These are phyloP conservation scores for Coemansia sp. DNA, from an alignment of 192 early-diverging fungal genomes.

Conservation along the genomic window DNA sequence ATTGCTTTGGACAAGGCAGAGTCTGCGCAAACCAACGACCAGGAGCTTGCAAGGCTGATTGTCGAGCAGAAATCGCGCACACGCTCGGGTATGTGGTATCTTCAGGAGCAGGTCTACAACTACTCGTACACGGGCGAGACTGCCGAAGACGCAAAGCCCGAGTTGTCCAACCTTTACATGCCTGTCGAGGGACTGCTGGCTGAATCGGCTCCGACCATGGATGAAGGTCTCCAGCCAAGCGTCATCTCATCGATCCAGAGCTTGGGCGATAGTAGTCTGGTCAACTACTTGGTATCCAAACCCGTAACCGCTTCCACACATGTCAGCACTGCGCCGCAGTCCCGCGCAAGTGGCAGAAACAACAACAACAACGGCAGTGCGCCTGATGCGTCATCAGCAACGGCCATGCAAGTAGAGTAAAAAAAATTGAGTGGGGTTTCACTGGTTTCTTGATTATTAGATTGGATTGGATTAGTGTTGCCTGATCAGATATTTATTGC, in stretches of 20 bases:
- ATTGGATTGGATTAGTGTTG: too few relatives aligned
- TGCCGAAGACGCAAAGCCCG: slow-evolving; percentile 28
- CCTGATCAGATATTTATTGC: too few relatives aligned
- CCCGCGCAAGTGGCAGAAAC: slow-evolving; percentile 5
- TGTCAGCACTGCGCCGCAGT: slow-evolving; percentile 5
- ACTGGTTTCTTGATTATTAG: too few relatives aligned
- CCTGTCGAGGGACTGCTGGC: slow-evolving; percentile 42
- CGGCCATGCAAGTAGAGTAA: neutral
- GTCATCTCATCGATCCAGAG: slow-evolving; percentile 19
- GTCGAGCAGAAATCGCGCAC: slow-evolving; percentile 26
- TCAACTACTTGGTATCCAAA: slow-evolving; percentile 35
- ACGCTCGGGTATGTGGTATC: slow-evolving; percentile 76
- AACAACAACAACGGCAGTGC: neutral
- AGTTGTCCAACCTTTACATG: slow-evolving; percentile 42
- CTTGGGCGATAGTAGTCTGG: slow-evolving; percentile 13
- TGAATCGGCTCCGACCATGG: slow-evolving; percentile 15
- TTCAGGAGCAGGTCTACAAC: slow-evolving; percentile 92
- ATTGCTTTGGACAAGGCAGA: slow-evolving; percentile 36
- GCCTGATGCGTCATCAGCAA: neutral
- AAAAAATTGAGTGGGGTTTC: neutral
- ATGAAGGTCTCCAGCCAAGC: slow-evolving; percentile 6
- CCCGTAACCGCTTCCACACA: neutral
- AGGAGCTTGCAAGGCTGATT: slow-evolving; percentile 16
- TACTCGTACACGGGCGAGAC: slow-evolving; percentile 63
- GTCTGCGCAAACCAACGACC: slow-evolving; percentile 39